Evolutionary conservation across 2,329 filamentous ascomycete genomes (phyloP).

Genomic region (Fusarium verticillioides): DNA sequence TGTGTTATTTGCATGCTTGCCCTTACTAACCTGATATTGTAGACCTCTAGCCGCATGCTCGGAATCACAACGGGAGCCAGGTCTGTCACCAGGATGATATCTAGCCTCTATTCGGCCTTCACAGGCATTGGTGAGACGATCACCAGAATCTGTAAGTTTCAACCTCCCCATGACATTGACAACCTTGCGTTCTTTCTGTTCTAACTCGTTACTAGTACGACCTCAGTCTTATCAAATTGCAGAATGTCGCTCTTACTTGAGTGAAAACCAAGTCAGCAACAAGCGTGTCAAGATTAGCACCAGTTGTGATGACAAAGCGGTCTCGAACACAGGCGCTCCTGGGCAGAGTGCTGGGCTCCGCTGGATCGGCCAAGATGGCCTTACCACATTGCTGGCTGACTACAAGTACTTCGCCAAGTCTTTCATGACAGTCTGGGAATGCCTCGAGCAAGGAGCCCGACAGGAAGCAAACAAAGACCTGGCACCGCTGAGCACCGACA

Average conservation of each 20-base stretch:
- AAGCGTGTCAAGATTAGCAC: conserved; percentile 44
- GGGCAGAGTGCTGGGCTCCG: conserved; percentile 15
- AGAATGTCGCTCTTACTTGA: conserved; percentile 40
- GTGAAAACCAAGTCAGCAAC: conserved; percentile 37
- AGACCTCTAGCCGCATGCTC: conserved; percentile 41
- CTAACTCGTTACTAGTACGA: conserved; percentile 34
- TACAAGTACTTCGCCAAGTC: conserved; percentile 40
- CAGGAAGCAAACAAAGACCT: conserved; percentile 43
- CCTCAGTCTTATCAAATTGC: conserved; percentile 41
- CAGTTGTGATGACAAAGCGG: conserved; percentile 14
- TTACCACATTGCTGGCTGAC: conserved; percentile 38
- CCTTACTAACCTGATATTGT: neutral
- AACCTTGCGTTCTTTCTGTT: neutral
- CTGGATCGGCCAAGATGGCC: conserved; percentile 44
- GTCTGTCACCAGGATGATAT: conserved; percentile 47
- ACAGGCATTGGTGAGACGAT: conserved; percentile 44
- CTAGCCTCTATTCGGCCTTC: conserved; percentile 41
- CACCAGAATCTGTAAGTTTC: conserved; percentile 39
- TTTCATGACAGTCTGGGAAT: conserved; percentile 36
- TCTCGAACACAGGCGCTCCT: neutral
- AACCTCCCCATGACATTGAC: neutral
- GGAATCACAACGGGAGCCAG: conserved; percentile 23
- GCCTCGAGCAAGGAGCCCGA: conserved; percentile 29
- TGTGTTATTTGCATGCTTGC: neutral
- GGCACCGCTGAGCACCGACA: conserved; percentile 31